Conservation (phyloP, 1,284 basidiomycete genomes). For the Cystobasidiaceae sp. region DNA sequence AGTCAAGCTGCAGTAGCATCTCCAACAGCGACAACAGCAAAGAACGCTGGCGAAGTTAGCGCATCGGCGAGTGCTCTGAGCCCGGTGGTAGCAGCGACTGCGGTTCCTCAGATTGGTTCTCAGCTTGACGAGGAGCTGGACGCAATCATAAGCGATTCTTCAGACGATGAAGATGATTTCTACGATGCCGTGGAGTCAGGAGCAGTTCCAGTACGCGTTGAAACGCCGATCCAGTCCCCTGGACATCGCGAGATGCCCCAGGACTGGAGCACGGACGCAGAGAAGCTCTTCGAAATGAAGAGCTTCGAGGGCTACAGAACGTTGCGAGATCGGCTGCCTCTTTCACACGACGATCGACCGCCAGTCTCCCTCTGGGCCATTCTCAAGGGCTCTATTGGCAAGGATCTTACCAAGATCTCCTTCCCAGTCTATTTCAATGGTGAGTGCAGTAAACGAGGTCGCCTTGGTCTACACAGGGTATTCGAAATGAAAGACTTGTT, state of each 20-base stretch:
- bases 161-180: conserved; percentile 93
- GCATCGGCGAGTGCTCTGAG: background rate
- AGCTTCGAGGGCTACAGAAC: conserved; percentile 66
- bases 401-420: conserved; percentile 87
- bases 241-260: conserved; percentile 37
- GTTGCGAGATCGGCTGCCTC: conserved; percentile 62
- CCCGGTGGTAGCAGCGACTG: background rate
- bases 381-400: conserved; percentile 92
- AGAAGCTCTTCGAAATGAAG: conserved; percentile 48
- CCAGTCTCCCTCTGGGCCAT: conserved; percentile 92
- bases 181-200: conserved; percentile 92
- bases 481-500: background rate
- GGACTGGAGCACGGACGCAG: conserved; percentile 35
- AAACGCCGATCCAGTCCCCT: conserved; percentile 34
- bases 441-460: conserved; percentile 63
- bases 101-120: background rate
- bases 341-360: conserved; percentile 75
- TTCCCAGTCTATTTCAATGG: conserved; percentile 92
- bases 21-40: background rate
- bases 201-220: conserved; percentile 51
- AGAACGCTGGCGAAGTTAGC: background rate
- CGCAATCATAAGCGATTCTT: conserved; percentile 56
- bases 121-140: conserved; percentile 33
- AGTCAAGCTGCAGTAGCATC: background rate
- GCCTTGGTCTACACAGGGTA: background rate